These are phyloP conservation scores for Penicillium sp. DNA, from an alignment of 2,329 filamentous ascomycete species.

Conservation along the genomic window DNA sequence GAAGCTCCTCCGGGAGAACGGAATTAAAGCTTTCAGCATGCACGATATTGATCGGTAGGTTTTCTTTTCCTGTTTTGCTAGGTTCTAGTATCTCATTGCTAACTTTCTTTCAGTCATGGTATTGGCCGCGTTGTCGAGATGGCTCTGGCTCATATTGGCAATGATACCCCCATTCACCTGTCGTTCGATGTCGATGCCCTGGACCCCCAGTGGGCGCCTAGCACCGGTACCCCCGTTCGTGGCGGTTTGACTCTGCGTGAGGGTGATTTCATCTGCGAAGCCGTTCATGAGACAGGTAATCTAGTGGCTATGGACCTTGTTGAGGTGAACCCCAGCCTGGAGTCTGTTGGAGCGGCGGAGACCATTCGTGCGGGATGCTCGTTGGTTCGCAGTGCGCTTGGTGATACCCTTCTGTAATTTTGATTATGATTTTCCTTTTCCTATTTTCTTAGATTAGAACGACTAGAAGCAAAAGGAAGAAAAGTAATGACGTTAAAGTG, in stretches of 20 bases:
- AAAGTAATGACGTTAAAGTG: not conserved
- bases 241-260: conserved; percentile 91
- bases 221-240: conserved; percentile 90
- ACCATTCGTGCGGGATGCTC: conserved; percentile 90
- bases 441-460: not conserved
- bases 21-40: conserved; percentile 97
- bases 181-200: conserved; percentile 97
- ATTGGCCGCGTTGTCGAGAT: conserved; percentile 97
- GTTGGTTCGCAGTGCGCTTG: conserved; percentile 85
- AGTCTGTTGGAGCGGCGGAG: conserved; percentile 71
- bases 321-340: conserved; percentile 75
- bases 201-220: conserved; percentile 94
- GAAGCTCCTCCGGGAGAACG: conserved; percentile 80
- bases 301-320: conserved; percentile 79
- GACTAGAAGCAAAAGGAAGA: not conserved
- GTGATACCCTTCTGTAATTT: conserved; percentile 78
- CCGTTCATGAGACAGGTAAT: conserved; percentile 75
- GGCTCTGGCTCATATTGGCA: conserved; percentile 94
- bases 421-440: not conserved
- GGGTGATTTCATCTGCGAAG: conserved; percentile 95
- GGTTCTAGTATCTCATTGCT: conserved; percentile 1
- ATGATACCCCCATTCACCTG: conserved; percentile 92
- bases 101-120: conserved; percentile 63
- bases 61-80: not conserved
- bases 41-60: conserved; percentile 87